These are phyloP conservation scores for Suillus ampliporus DNA, from an alignment of 768 basidiomycete species.

Conservation along the genomic window DNA sequence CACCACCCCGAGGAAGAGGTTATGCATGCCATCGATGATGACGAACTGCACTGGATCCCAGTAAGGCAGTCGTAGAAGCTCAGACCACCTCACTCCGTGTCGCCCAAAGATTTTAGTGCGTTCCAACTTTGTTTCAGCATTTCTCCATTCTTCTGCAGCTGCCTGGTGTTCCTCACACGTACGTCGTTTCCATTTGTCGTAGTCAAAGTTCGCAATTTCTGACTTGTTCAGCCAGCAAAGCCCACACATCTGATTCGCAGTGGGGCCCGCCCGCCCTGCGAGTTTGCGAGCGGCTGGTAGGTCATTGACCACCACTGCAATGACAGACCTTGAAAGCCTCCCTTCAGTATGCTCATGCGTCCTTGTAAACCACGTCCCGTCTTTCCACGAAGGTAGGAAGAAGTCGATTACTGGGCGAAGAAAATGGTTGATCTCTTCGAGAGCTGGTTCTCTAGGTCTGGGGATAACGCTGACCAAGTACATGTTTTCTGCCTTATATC, in stretches of 20 bases:
- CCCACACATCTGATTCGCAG: not conserved
- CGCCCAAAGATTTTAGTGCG: not conserved
- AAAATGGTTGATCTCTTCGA: conserved; percentile 43
- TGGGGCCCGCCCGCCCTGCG: conserved; percentile 18
- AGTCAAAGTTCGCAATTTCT: conserved; percentile 10
- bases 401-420: conserved; percentile 33
- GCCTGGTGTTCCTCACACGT: conserved; percentile 16
- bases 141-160: conserved; percentile 23
- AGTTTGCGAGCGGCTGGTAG: conserved; percentile 36
- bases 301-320: conserved; percentile 34
- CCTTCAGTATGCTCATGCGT: conserved; percentile 27
- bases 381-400: conserved; percentile 40
- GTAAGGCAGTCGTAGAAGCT: conserved; percentile 39
- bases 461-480: conserved; percentile 46
- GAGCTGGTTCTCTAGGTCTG: conserved; percentile 43
- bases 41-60: conserved; percentile 35
- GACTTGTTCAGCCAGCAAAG: conserved; percentile 17
- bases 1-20: conserved; percentile 31
- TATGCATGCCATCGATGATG: conserved; percentile 45
- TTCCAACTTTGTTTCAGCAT: conserved; percentile 15
- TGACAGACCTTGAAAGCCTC: conserved; percentile 29
- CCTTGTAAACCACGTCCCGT: conserved; percentile 31
- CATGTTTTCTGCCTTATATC: conserved; percentile 44
- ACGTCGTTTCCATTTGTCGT: conserved; percentile 12
- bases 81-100: conserved; percentile 35